Evolutionary conservation across 805 yeast species (phyloP), one percentile per base, ranked within the genome.

Genomic region (Clavispora santaluciae): DNA sequence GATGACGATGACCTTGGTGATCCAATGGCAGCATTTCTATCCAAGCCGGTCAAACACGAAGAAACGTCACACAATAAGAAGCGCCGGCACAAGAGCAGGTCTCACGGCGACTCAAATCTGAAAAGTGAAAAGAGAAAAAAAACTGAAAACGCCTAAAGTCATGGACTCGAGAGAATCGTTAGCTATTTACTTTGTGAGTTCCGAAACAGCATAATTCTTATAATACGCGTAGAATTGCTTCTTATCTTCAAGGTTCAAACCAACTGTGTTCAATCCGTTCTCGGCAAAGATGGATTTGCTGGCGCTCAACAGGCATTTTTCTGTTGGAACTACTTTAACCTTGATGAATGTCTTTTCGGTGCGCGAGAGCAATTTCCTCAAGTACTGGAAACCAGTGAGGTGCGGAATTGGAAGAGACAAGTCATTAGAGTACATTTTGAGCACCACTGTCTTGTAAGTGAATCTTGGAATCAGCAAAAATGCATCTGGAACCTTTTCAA

Each of bases 341-440:
- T 54, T 60, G 25, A 65, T 53, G 13, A 31, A 40, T 16, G 60
- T 51, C 21, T 46, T 54, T 6, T 47, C 48, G n/a, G 56, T 45
- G 16, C 49, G 53, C 5, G 61, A 43, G 37, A 63, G 42, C 26
- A 59, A 44, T 29, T 47, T 54, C 26, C 46, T 51, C 17, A 61
- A 39, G 40, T 64, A 64, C 26, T 46, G 41, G 6, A 41, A 40
- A 29, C 40, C 42, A 9, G 59, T 48, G 21, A 50, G 12, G 33
- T 50, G 33, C 1, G 74, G 72, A 9, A 69, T 55, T 1, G 75
- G 67, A 17, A 73, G 55, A 1, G 72, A 54, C 22, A 66, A 46
- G 22, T 56, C 53, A 4, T 51, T 43, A 1, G 79, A 79, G 21
- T 55, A 51, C 13, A 60, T 45, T 41, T 68, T 71, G 38, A 72